Conservation (phyloP, 192 early-diverging fungal species). For the Podila horticola region DNA sequence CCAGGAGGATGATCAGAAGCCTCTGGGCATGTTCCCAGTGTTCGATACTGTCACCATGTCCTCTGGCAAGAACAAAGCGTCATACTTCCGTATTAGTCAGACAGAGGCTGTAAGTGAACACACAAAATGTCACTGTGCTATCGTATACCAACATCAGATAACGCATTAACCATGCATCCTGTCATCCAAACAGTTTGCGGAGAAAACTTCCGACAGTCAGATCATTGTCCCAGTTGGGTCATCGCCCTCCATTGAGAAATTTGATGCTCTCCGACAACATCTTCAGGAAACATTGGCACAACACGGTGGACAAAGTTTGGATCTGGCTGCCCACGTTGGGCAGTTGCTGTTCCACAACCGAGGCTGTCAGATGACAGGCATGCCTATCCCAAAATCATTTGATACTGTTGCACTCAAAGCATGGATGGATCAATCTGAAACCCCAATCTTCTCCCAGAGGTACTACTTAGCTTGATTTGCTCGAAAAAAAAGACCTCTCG, state of each 20-base stretch:
- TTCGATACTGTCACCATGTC: constrained; percentile 29
- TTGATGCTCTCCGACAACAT: constrained; percentile 11
- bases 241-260: constrained; percentile 3
- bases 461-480: background rate
- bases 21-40: constrained; percentile 37
- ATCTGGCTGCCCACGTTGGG: constrained; percentile 27
- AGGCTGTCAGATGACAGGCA: background rate
- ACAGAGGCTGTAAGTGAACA: constrained; percentile 17
- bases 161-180: background rate
- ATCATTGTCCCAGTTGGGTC: constrained; percentile 17
- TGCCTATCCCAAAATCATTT: constrained; percentile 14
- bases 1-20: constrained; percentile 14
- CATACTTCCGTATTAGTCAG: constrained; percentile 28
- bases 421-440: constrained; percentile 21
- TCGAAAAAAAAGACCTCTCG: background rate
- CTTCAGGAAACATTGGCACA: background rate
- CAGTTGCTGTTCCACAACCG: constrained; percentile 34
- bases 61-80: constrained; percentile 20
- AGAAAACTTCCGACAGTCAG: background rate
- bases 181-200: constrained; percentile 6
- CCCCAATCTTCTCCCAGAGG: constrained; percentile 28
- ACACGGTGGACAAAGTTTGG: background rate
- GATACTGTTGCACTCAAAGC: constrained; percentile 18
- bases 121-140: no score
- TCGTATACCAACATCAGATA: background rate